Conservation (phyloP, 805 yeast genomes). For the Maudiozyma saulgeensis region DNA sequence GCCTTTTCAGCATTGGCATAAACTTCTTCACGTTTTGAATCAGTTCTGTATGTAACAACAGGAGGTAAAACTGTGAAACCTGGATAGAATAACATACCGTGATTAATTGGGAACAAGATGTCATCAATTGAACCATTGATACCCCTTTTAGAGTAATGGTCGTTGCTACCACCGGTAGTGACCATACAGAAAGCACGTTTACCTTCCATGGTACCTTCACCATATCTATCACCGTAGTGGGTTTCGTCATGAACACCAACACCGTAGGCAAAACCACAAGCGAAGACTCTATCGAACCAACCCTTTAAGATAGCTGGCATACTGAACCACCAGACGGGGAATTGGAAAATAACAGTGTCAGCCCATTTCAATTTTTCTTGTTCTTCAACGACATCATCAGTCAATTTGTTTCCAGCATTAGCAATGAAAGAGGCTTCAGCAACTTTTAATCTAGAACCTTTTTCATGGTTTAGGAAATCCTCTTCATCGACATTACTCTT, state of each 20-base stretch:
- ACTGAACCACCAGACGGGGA: conserved; percentile 27
- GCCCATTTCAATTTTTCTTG: conserved; percentile 26
- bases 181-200: conserved; percentile 13
- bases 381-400: conserved; percentile 22
- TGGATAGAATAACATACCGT: conserved; percentile 18
- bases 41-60: conserved; percentile 8
- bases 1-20: conserved; percentile 1
- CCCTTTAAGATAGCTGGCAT: conserved; percentile 29
- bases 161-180: conserved; percentile 13
- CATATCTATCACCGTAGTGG: conserved; percentile 12
- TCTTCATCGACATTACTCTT: conserved; percentile 14
- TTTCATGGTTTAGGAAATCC: conserved; percentile 14
- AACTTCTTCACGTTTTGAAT: conserved; percentile 1
- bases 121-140: conserved; percentile 19
- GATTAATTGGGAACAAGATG: conserved; percentile 20
- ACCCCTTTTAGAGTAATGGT: conserved; percentile 12
- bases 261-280: conserved; percentile 20
- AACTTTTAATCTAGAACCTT: conserved; percentile 10
- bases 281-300: conserved; percentile 24
- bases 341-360: conserved; percentile 21
- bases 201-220: conserved; percentile 19
- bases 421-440: conserved; percentile 15
- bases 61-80: conserved; percentile 20
- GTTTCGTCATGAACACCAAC: conserved; percentile 9
- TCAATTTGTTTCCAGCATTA: conserved; percentile 7